These are phyloP conservation scores for Komagataella phaffii DNA, from an alignment of 805 yeast species.

Conservation along the genomic window DNA sequence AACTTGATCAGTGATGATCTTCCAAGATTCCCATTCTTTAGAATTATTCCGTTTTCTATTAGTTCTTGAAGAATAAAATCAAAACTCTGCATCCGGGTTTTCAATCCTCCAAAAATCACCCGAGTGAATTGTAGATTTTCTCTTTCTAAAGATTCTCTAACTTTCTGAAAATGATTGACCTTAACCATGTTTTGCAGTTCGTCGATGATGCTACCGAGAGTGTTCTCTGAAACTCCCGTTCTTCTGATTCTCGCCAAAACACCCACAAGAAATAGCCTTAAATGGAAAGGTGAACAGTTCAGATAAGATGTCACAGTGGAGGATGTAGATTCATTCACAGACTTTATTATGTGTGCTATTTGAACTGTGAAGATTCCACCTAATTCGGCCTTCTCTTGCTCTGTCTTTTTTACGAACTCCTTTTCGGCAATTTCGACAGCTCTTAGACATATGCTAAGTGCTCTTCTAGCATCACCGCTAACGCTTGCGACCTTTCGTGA, in stretches of 20 bases:
- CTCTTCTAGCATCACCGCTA: slow-evolving; percentile 94
- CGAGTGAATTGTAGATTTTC: slow-evolving; percentile 12
- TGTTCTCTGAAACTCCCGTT: slow-evolving; percentile 55
- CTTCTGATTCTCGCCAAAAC: slow-evolving; percentile 50
- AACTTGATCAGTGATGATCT: slow-evolving; percentile 60
- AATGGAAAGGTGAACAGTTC: slow-evolving; percentile 44
- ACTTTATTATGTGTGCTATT: slow-evolving; percentile 64
- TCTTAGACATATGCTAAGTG: slow-evolving; percentile 73
- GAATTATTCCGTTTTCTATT: slow-evolving; percentile 65
- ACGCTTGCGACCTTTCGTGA: slow-evolving; percentile 92
- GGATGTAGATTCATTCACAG: slow-evolving; percentile 65
- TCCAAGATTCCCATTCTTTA: slow-evolving; percentile 52
- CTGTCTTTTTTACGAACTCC: slow-evolving; percentile 28
- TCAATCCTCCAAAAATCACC: slow-evolving; percentile 12
- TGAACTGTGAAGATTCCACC: slow-evolving; percentile 40
- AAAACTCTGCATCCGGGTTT: slow-evolving; percentile 44
- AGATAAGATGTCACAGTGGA: slow-evolving; percentile 60
- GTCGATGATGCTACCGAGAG: slow-evolving; percentile 67
- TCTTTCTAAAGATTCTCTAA: slow-evolving; percentile 8
- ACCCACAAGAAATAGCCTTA: slow-evolving; percentile 64
- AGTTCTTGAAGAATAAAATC: slow-evolving; percentile 52
- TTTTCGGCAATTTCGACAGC: slow-evolving; percentile 81
- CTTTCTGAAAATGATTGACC: slow-evolving; percentile 15
- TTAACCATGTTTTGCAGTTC: slow-evolving; percentile 39
- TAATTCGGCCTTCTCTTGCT: slow-evolving; percentile 15